Conservation (phyloP, 768 basidiomycete genomes). For the Pleurotus eryngii region DNA sequence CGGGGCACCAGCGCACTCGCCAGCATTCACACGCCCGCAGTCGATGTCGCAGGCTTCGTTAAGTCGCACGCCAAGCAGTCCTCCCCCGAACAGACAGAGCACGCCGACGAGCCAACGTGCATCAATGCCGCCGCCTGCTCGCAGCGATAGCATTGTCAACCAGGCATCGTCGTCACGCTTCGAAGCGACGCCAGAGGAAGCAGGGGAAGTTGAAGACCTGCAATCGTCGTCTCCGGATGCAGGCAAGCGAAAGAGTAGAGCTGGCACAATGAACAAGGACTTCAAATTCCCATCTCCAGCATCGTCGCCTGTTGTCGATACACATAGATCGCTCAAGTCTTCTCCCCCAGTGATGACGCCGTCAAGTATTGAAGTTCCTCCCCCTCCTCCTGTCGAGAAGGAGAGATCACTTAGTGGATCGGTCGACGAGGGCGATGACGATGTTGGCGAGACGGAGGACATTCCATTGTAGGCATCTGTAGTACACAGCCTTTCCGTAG, state of each 20-base stretch:
- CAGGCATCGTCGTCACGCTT: conserved; percentile 35
- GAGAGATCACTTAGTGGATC: conserved; percentile 40
- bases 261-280: conserved; percentile 74
- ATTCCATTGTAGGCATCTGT: conserved; percentile 43
- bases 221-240: conserved; percentile 22
- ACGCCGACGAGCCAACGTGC: conserved; percentile 48
- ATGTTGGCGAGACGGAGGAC: conserved; percentile 77
- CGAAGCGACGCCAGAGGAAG: conserved; percentile 49
- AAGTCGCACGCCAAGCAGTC: conserved; percentile 38
- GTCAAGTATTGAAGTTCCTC: conserved; percentile 70
- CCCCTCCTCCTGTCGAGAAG: conserved; percentile 78
- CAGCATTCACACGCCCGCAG: conserved; percentile 53
- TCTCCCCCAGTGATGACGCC: conserved; percentile 45
- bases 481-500: no score
- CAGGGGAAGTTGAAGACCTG: conserved; percentile 28
- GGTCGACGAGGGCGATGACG: conserved; percentile 61
- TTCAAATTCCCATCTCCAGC: conserved; percentile 64
- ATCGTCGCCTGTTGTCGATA: conserved; percentile 25
- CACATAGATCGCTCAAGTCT: conserved; percentile 13
- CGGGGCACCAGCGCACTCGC: conserved; percentile 36
- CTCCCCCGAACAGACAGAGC: conserved; percentile 27
- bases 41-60: conserved; percentile 74
- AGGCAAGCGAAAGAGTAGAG: conserved; percentile 45
- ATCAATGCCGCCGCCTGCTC: conserved; percentile 63
- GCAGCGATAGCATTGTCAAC: conserved; percentile 40